Base-by-base conservation (phyloP, 192 early-diverging fungal genomes). In the Diversispora epigaea region DNA sequence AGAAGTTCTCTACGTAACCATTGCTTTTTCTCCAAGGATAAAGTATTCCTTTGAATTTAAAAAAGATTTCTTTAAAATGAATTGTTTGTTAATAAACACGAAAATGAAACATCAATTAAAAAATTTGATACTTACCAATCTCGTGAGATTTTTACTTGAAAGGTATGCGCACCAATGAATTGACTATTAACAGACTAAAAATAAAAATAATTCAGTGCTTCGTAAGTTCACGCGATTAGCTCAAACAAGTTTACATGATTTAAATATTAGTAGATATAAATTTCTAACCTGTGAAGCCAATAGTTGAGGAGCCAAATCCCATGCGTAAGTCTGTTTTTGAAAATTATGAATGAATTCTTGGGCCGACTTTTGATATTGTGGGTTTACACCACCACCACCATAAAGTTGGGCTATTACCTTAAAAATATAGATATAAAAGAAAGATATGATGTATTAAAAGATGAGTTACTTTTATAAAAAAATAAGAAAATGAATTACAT, bases 111-210 rank as follows among this genome's bases (percentile, higher is more conserved):
- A 15, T 57, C n/a, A 57, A 57, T 57, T 57, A 57, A n/a, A 17
- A 57, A 57, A 11, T n/a, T 57, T 57, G 19, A 3, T 70, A 12
- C 39, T 65, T 78, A 88, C 87, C 87, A 88, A 46, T 88, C 87
- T 65, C 87, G 77, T 45, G 84, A 66, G 3, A 88, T 84, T 64
- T 88, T 88, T 19, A 86, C 83, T 65, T 85, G 85, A 65, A 86
- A 85, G 0, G 85, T 88, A 47, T 88, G 87, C 0, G 87, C 87
- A 4, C 87, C 87, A 78, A 88, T 85, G 61, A 88, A 88, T n/a
- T 84, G 81, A 65, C 79, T 81, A 67, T 85, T 85, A 41, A 78
- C 72, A 21, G 77, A 73, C 81, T 84, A 22, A 39, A n/a, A 55
- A 43, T 25, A 8, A 32, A 4, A 25, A 46, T 45, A 68, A 45